Evolutionary conservation across 306 rosid species (phyloP).

Genomic region (Quercus gilva): DNA sequence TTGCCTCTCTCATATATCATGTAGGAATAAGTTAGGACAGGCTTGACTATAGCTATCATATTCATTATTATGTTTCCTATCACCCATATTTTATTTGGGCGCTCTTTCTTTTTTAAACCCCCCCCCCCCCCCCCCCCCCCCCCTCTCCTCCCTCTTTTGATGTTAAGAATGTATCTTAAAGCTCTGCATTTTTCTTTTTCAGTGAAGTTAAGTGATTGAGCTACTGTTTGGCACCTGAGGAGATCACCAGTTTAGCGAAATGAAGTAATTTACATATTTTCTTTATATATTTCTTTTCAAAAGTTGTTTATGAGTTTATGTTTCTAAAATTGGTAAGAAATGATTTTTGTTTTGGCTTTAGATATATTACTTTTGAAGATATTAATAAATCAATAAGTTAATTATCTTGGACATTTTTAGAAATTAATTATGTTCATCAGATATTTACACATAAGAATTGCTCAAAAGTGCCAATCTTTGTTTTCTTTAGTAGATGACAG

Average conservation of each 20-base stretch:
- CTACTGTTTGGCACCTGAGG: conserved; percentile 33
- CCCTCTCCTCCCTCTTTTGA: neutral
- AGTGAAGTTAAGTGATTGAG: conserved; percentile 37
- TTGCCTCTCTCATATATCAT: neutral
- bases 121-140: too few species aligned
- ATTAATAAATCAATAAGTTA: neutral
- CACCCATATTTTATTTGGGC: too few species aligned
- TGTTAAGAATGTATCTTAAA: conserved; percentile 13
- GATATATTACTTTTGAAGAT: neutral
- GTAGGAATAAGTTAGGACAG: neutral
- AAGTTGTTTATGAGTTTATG: neutral
- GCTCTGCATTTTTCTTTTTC: conserved; percentile 22
- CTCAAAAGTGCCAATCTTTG: neutral
- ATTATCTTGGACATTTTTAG: neutral
- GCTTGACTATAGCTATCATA: neutral
- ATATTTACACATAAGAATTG: neutral
- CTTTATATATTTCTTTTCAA: neutral
- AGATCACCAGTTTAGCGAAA: conserved; percentile 36
- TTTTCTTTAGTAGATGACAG: neutral
- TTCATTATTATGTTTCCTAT: neutral
- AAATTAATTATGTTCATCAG: neutral
- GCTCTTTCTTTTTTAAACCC: too few species aligned
- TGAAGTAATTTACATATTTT: conserved; percentile 47
- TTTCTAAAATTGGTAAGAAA: neutral
- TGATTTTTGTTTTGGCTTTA: neutral